Conservation (phyloP, 805 yeast genomes). For the Scheffersomyces spartinae region DNA sequence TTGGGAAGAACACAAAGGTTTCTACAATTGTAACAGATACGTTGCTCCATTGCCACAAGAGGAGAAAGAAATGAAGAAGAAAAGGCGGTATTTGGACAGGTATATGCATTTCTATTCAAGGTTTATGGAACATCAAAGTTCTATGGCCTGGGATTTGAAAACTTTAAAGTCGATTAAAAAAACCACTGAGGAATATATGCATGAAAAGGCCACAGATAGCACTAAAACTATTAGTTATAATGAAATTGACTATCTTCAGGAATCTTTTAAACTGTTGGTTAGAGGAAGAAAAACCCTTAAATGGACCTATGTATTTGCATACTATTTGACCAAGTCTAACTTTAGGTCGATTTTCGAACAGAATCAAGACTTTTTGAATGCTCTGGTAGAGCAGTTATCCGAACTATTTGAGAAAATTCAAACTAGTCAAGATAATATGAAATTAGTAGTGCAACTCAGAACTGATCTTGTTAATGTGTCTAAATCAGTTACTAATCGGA, state of each 20-base stretch:
- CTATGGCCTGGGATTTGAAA: constrained; percentile 59
- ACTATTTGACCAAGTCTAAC: constrained; percentile 43
- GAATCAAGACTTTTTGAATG: constrained; percentile 52
- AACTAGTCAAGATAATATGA: constrained; percentile 10
- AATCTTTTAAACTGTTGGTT: constrained; percentile 52
- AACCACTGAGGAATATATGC: constrained; percentile 56
- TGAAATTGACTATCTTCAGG: constrained; percentile 74
- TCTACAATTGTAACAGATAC: constrained; percentile 57
- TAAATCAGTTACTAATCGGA: constrained; percentile 29
- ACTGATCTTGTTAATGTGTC: constrained; percentile 30
- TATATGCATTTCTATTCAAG: constrained; percentile 70
- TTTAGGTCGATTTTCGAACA: constrained; percentile 56
- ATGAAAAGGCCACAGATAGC: constrained; percentile 32
- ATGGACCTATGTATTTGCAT: constrained; percentile 86
- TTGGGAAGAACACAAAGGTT: constrained; percentile 64
- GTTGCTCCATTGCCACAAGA: constrained; percentile 22
- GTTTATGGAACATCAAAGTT: constrained; percentile 69
- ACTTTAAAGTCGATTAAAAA: constrained; percentile 53
- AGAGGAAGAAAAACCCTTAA: constrained; percentile 67
- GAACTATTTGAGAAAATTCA: constrained; percentile 38
- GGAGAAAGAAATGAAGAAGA: constrained; percentile 28
- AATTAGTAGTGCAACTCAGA: constrained; percentile 24
- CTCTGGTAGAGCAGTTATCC: constrained; percentile 60
- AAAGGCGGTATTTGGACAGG: constrained; percentile 42
- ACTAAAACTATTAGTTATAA: constrained; percentile 51